phyloP scores from a whole-genome alignment of 768 basidiomycete genomes.

The Lepiota subincarnata region DNA sequence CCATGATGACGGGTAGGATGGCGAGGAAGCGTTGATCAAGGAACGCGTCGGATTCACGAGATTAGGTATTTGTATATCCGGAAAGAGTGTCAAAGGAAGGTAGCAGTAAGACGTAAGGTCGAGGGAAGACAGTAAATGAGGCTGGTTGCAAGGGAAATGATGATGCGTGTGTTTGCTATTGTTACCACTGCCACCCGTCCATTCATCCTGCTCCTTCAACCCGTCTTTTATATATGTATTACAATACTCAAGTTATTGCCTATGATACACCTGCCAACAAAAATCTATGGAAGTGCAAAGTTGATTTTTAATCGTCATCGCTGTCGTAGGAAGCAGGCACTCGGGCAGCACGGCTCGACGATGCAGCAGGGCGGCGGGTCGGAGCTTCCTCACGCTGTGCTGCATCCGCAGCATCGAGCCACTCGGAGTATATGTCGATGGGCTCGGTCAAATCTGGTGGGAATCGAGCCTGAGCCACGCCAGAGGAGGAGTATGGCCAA shows the following conservation, averaged over 20 bases:
- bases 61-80: constrained; percentile 10
- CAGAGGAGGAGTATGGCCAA: neutral
- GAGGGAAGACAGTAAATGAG: constrained; percentile 6
- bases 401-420: constrained; percentile 87
- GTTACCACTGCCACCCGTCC: constrained; percentile 5
- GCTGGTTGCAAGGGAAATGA: constrained; percentile 5
- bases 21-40: neutral
- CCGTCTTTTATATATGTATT: neutral
- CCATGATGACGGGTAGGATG: constrained; percentile 31
- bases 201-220: neutral
- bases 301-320: constrained; percentile 38
- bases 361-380: constrained; percentile 52
- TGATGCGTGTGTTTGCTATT: constrained; percentile 6
- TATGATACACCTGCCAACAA: constrained; percentile 3
- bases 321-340: constrained; percentile 41
- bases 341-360: constrained; percentile 50
- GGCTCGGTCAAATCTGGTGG: constrained; percentile 76
- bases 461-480: constrained; percentile 11
- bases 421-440: constrained; percentile 87
- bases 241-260: constrained; percentile 2
- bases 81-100: constrained; percentile 13
- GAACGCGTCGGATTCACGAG: constrained; percentile 14
- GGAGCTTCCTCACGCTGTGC: constrained; percentile 65
- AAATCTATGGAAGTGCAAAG: constrained; percentile 1
- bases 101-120: constrained; percentile 8